Evolutionary conservation across 331 rosid genomes (phyloP).

Genomic region (Malus hybrid): DNA sequence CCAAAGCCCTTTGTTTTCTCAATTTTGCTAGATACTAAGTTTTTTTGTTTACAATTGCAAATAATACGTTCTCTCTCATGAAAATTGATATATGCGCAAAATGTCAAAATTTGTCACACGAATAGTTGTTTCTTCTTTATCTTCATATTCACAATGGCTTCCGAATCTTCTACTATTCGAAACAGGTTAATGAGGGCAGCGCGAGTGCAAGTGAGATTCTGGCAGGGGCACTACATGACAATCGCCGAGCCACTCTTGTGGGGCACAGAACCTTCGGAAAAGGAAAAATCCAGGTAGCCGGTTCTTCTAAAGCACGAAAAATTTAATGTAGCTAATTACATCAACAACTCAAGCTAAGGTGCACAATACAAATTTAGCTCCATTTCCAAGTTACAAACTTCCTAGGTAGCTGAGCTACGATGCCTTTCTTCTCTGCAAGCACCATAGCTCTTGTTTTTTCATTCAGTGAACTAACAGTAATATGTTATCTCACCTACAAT

Average conservation of each 20-base stretch:
- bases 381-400: neutral
- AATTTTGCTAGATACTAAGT: neutral
- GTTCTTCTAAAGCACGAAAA: no score
- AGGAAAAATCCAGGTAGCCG: conserved; percentile 89
- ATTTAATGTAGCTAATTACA: neutral
- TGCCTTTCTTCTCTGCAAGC: neutral
- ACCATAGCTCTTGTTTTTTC: neutral
- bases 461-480: neutral
- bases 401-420: neutral
- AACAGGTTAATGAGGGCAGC: conserved; percentile 91
- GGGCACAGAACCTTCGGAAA: conserved; percentile 93
- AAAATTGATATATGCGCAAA: neutral
- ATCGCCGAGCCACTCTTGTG: conserved; percentile 83
- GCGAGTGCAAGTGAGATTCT: conserved; percentile 98
- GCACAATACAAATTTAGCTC: neutral
- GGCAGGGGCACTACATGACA: conserved; percentile 96
- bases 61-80: neutral
- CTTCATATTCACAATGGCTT: neutral
- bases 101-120: neutral
- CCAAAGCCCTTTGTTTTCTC: neutral
- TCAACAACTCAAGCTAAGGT: neutral
- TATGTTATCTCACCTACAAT: neutral
- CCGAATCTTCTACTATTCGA: neutral
- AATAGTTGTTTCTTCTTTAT: neutral
- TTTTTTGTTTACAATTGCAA: neutral